Conservation (phyloP, 225 moss, liverwort and hornwort genomes). For the Takakia lepidozioides region DNA sequence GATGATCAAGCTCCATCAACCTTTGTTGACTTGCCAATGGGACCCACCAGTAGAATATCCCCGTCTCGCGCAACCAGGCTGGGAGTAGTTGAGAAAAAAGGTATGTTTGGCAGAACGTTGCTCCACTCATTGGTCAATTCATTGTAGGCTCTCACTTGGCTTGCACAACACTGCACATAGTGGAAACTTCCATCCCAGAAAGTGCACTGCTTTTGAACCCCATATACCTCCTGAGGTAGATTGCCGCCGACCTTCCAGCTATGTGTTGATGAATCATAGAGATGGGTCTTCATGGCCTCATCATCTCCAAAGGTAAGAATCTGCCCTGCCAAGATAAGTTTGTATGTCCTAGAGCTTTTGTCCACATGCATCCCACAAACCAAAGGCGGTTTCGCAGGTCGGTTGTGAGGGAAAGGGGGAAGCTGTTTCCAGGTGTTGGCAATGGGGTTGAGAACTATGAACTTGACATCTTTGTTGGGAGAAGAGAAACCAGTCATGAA, state of each 20-base stretch:
- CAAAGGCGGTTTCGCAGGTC: constrained; percentile 33
- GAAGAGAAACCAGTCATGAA: constrained; percentile 45
- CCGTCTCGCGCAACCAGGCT: constrained; percentile 28
- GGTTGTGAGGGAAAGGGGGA: constrained; percentile 18
- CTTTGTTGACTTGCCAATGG: constrained; percentile 24
- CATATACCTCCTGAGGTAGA: constrained; percentile 33
- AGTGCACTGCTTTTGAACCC: constrained; percentile 44
- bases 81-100: constrained; percentile 27
- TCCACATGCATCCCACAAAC: constrained; percentile 48
- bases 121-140: constrained; percentile 30
- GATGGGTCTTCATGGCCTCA: constrained; percentile 22
- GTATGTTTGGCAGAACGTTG: constrained; percentile 28
- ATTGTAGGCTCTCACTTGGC: constrained; percentile 33
- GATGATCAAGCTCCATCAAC: constrained; percentile 25
- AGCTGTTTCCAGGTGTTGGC: constrained; percentile 34
- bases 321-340: constrained; percentile 38
- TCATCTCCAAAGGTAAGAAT: constrained; percentile 34
- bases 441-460: constrained; percentile 35
- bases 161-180: constrained; percentile 36
- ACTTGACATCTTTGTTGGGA: constrained; percentile 44
- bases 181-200: constrained; percentile 47
- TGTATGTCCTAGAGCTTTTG: constrained; percentile 13
- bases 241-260: constrained; percentile 34
- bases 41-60: constrained; percentile 26
- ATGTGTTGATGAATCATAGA: constrained; percentile 24